These are phyloP conservation scores for Pyrenophora tritici-repentis DNA, from an alignment of 2,329 filamentous ascomycete species.

Conservation along the genomic window DNA sequence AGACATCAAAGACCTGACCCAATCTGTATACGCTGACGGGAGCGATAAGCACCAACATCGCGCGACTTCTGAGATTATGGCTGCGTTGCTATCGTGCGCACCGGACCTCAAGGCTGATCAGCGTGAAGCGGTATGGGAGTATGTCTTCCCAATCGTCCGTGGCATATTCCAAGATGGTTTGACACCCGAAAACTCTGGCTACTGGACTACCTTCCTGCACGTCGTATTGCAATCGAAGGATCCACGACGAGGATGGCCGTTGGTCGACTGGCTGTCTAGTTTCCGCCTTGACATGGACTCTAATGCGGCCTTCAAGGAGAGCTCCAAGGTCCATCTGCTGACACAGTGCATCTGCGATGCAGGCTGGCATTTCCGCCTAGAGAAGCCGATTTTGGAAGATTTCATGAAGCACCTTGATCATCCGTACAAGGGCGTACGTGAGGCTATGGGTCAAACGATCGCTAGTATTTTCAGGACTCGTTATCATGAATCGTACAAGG, in stretches of 20 bases:
- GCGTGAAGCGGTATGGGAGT: conserved; percentile 81
- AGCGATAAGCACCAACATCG: conserved; percentile 98
- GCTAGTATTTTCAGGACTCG: conserved; percentile 86
- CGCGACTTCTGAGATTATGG: conserved; percentile 91
- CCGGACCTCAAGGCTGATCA: conserved; percentile 76
- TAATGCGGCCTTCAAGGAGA: conserved; percentile 98
- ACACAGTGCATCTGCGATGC: conserved; percentile 85
- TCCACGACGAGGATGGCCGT: conserved; percentile 82
- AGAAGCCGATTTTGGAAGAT: conserved; percentile 84
- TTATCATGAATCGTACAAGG: conserved; percentile 91
- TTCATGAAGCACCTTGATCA: conserved; percentile 93
- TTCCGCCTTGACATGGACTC: conserved; percentile 94
- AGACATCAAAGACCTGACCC: conserved; percentile 81
- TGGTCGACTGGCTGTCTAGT: conserved; percentile 78
- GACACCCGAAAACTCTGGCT: conserved; percentile 90
- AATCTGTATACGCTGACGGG: conserved; percentile 83
- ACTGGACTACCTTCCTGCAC: conserved; percentile 94
- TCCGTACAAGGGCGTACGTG: conserved; percentile 95
- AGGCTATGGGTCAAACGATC: conserved; percentile 89
- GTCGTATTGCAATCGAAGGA: conserved; percentile 87
- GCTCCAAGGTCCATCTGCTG: conserved; percentile 89
- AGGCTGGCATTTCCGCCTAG: conserved; percentile 94
- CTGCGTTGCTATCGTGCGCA: conserved; percentile 79
- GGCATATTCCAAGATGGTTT: conserved; percentile 87
- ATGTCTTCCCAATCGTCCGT: conserved; percentile 85